phyloP scores from a whole-genome alignment of 305 asterid genomes.

The Stenogyne calaminthoides region DNA sequence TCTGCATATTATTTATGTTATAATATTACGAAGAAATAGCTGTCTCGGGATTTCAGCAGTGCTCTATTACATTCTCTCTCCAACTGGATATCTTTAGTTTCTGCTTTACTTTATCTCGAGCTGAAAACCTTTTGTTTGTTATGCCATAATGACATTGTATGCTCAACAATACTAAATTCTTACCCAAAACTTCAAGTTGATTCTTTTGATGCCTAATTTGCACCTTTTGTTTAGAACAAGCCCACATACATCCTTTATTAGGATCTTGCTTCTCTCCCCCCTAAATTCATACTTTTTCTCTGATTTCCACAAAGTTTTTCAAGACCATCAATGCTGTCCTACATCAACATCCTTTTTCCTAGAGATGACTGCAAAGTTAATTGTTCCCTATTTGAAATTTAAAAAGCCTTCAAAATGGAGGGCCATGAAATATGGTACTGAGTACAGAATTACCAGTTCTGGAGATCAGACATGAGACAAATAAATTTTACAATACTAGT shows the following conservation, averaged over 20 bases:
- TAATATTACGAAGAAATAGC: neutral
- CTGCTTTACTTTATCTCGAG: neutral
- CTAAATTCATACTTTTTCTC: neutral
- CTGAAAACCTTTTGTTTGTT: conserved; percentile 14
- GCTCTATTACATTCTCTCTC: neutral
- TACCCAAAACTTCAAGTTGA: conserved; percentile 4
- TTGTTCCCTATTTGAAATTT: neutral
- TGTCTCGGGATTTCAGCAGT: neutral
- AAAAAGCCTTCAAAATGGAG: conserved; percentile 15
- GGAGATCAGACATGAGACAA: neutral
- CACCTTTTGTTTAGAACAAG: neutral
- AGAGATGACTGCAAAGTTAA: conserved; percentile 7
- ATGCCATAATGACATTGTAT: neutral
- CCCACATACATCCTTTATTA: neutral
- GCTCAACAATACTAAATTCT: neutral
- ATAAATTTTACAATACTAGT: neutral
- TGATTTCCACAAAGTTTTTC: neutral
- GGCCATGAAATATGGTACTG: neutral
- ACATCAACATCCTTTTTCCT: conserved; percentile 20
- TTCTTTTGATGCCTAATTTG: conserved; percentile 10
- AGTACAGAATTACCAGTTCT: neutral
- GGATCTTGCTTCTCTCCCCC: neutral
- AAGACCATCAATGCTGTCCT: conserved; percentile 7
- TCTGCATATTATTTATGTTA: neutral
- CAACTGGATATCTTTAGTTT: neutral